phyloP scores from a whole-genome alignment of 371 early-diverging fungal species.

The Choanephora cucurbitarum region DNA sequence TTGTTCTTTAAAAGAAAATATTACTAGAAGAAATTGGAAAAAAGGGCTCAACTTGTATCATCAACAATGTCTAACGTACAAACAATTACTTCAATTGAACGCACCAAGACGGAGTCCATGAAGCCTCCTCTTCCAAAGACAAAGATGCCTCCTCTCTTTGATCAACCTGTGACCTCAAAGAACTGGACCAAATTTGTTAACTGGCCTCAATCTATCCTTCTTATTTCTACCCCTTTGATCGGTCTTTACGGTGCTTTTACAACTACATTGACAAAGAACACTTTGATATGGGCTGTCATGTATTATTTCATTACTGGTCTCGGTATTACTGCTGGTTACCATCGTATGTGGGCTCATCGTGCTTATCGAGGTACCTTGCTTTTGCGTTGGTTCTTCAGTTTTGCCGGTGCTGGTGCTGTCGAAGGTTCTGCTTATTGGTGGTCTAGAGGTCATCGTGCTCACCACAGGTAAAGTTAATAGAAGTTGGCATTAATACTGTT shows the following conservation, averaged over 20 bases:
- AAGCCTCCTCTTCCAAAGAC: slow-evolving; percentile 47
- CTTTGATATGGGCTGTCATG: slow-evolving; percentile 71
- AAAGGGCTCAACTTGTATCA: background rate
- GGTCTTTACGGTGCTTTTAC: slow-evolving; percentile 80
- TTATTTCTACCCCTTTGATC: slow-evolving; percentile 77
- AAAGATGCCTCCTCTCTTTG: slow-evolving; percentile 55
- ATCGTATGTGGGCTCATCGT: slow-evolving; percentile 81
- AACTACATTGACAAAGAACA: slow-evolving; percentile 67
- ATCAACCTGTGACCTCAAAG: slow-evolving; percentile 48
- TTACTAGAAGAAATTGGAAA: slow-evolving; percentile 1
- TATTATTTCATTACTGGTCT: slow-evolving; percentile 87
- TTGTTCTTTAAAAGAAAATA: background rate
- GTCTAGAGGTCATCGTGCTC: slow-evolving; percentile 87
- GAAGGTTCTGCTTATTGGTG: slow-evolving; percentile 88
- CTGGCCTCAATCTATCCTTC: slow-evolving; percentile 79
- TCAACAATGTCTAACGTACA: slow-evolving; percentile 25
- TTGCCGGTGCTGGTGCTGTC: slow-evolving; percentile 76
- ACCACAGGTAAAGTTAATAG: slow-evolving; percentile 88
- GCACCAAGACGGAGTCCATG: slow-evolving; percentile 51
- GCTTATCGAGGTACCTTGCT: slow-evolving; percentile 67
- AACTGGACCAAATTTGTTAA: slow-evolving; percentile 69
- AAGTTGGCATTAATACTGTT: no score
- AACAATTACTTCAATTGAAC: slow-evolving; percentile 21
- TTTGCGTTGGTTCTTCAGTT: slow-evolving; percentile 61
- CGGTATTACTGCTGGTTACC: slow-evolving; percentile 93